Evolutionary conservation across 768 basidiomycete species (phyloP).

Genomic region (Cytidiella melzeri): DNA sequence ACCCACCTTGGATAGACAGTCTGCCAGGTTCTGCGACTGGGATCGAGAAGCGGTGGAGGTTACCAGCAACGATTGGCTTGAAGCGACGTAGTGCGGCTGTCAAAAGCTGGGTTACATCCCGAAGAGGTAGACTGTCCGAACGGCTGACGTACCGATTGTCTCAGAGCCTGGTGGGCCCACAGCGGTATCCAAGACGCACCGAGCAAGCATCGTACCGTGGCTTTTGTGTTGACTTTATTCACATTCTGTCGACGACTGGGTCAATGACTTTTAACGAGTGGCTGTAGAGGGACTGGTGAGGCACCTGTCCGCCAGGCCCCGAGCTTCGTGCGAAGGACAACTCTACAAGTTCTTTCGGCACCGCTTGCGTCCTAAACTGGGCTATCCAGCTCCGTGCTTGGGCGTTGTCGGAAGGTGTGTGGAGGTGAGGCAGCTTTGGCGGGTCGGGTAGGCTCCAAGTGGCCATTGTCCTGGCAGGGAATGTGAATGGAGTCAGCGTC

Average conservation of each 20-base stretch:
- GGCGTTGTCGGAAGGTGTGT: constrained; percentile 35
- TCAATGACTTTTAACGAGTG: constrained; percentile 3
- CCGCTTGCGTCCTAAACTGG: constrained; percentile 36
- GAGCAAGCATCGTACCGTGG: constrained; percentile 53
- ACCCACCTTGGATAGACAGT: constrained; percentile 58
- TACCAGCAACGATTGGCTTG: constrained; percentile 60
- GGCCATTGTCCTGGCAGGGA: background rate
- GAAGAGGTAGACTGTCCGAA: background rate
- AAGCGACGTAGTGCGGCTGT: constrained; percentile 63
- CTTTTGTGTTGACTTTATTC: constrained; percentile 87
- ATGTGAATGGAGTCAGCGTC: background rate
- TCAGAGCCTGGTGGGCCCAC: constrained; percentile 52
- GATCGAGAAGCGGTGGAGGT: constrained; percentile 70
- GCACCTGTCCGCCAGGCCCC: constrained; percentile 80
- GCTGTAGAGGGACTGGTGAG: background rate
- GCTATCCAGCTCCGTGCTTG: constrained; percentile 52
- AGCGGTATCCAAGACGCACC: constrained; percentile 60
- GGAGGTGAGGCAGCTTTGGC: constrained; percentile 32
- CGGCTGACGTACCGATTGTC: constrained; percentile 38
- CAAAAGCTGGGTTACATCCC: background rate
- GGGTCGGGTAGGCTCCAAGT: constrained; percentile 31
- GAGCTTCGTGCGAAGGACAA: constrained; percentile 73
- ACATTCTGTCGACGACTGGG: constrained; percentile 52
- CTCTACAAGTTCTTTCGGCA: constrained; percentile 51
- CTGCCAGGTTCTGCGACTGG: constrained; percentile 69